Conservation (phyloP, 805 yeast species). For the Hanseniaspora jakobsenii region DNA sequence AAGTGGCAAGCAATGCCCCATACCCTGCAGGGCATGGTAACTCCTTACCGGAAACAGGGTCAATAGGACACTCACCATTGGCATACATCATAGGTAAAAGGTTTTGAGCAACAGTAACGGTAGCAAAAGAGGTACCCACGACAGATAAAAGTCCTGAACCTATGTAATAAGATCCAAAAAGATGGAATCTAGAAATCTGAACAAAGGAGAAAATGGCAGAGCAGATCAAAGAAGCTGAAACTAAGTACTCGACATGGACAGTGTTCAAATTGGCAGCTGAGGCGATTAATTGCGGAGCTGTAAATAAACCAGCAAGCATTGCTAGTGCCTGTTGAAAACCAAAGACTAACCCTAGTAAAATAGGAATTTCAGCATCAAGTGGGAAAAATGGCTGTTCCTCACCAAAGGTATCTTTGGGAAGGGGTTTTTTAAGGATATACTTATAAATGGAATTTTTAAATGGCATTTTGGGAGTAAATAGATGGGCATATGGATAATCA, state of each 20-base stretch:
- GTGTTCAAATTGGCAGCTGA: conserved; percentile 45
- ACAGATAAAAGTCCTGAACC: conserved; percentile 87
- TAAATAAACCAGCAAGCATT: conserved; percentile 82
- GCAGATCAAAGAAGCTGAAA: conserved; percentile 59
- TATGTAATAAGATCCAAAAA: conserved; percentile 59
- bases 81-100: conserved; percentile 73
- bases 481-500: conserved; percentile 67
- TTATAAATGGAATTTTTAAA: conserved; percentile 30
- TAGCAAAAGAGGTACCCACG: conserved; percentile 84
- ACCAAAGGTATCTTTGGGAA: conserved; percentile 21
- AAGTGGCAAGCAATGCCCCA: conserved; percentile 75
- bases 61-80: conserved; percentile 53
- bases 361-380: conserved; percentile 65
- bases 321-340: conserved; percentile 83
- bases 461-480: conserved; percentile 73
- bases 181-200: conserved; percentile 72
- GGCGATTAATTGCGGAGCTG: conserved; percentile 71
- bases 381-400: conserved; percentile 66
- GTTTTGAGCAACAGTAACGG: conserved; percentile 64
- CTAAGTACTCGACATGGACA: conserved; percentile 46
- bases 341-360: conserved; percentile 59
- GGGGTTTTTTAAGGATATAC: conserved; percentile 29
- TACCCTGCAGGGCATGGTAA: conserved; percentile 84
- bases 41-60: conserved; percentile 44
- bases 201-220: conserved; percentile 59